phyloP scores from a whole-genome alignment of 2,329 filamentous ascomycete genomes.

The Corynespora cassiicola region DNA sequence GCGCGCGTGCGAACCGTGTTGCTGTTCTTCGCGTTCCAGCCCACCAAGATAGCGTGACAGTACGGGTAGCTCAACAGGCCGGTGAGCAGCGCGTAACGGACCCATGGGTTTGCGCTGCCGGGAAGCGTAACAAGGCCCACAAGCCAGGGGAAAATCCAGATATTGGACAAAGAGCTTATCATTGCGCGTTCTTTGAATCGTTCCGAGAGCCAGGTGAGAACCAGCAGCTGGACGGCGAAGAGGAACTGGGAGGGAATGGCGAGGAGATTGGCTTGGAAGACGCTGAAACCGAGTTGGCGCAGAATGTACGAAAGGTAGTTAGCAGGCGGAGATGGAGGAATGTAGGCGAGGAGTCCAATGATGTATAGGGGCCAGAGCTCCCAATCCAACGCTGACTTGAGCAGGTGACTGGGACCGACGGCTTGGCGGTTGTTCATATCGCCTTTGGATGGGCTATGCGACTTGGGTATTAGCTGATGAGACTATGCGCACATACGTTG shows the following conservation, averaged over 20 bases:
- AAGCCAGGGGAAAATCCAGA: conserved; percentile 68
- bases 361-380: conserved; percentile 43
- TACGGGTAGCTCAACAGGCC: conserved; percentile 63
- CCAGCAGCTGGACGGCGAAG: conserved; percentile 50
- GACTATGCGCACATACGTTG: conserved; percentile 65
- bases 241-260: conserved; percentile 58
- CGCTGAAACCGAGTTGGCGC: conserved; percentile 65
- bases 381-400: conserved; percentile 33
- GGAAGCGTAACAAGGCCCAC: conserved; percentile 58
- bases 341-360: conserved; percentile 53
- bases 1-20: conserved; percentile 49
- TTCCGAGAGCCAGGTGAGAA: conserved; percentile 55
- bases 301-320: conserved; percentile 63
- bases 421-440: conserved; percentile 55
- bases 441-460: conserved; percentile 60
- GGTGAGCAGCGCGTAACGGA: conserved; percentile 58
- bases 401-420: conserved; percentile 23
- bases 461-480: too few species aligned
- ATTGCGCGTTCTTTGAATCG: conserved; percentile 55
- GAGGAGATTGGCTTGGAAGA: conserved; percentile 68
- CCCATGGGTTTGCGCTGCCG: conserved; percentile 54
- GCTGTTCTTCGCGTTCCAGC: conserved; percentile 47
- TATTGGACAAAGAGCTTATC: conserved; percentile 56
- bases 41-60: conserved; percentile 51
- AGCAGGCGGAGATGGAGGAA: conserved; percentile 20